Percentiles rank a stretch among this genome's conserved stretches.
Conservation (phyloP, 1,284 basidiomycete genomes). For the Leccinum solheimii region DNA sequence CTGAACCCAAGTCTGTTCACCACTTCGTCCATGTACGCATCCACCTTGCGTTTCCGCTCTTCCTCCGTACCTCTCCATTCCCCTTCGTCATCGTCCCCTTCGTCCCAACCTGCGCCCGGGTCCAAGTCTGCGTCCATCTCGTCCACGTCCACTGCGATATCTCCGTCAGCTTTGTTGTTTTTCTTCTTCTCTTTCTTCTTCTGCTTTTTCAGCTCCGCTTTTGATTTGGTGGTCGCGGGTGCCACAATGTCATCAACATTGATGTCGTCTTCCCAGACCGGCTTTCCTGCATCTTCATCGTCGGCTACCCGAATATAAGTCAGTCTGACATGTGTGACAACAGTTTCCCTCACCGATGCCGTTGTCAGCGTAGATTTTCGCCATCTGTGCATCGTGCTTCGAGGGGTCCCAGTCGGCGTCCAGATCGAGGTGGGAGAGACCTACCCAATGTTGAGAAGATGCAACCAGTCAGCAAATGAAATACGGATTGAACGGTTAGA, state of each 20-base stretch:
- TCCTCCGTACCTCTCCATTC: slow-evolving; percentile 86
- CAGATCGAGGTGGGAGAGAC: slow-evolving; percentile 64
- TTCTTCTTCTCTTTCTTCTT: slow-evolving; percentile 54
- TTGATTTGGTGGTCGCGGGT: slow-evolving; percentile 31
- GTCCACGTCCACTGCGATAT: slow-evolving; percentile 60
- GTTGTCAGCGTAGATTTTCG: slow-evolving; percentile 60
- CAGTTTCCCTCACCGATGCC: slow-evolving; percentile 19
- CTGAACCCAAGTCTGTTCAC: slow-evolving; percentile 93
- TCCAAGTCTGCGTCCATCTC: slow-evolving; percentile 75
- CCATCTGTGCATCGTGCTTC: slow-evolving; percentile 79
- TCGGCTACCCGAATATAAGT: slow-evolving; percentile 25
- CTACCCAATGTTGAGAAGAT: slow-evolving; percentile 33
- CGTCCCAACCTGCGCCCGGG: slow-evolving; percentile 18
- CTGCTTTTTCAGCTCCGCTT: slow-evolving; percentile 44
- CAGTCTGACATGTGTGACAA: neutral
- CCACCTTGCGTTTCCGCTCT: slow-evolving; percentile 78
- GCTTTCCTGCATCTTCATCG: slow-evolving; percentile 64
- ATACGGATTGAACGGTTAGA: no score
- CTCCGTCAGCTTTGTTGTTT: slow-evolving; percentile 48
- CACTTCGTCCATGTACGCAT: slow-evolving; percentile 89
- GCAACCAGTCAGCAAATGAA: neutral
- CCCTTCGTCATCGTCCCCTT: slow-evolving; percentile 46
- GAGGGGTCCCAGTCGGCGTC: slow-evolving; percentile 85
- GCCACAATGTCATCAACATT: slow-evolving; percentile 71
- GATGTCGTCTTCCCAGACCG: slow-evolving; percentile 88